Conservation (phyloP, 495 filamentous ascomycete species). For the Cetradonia linearis region DNA sequence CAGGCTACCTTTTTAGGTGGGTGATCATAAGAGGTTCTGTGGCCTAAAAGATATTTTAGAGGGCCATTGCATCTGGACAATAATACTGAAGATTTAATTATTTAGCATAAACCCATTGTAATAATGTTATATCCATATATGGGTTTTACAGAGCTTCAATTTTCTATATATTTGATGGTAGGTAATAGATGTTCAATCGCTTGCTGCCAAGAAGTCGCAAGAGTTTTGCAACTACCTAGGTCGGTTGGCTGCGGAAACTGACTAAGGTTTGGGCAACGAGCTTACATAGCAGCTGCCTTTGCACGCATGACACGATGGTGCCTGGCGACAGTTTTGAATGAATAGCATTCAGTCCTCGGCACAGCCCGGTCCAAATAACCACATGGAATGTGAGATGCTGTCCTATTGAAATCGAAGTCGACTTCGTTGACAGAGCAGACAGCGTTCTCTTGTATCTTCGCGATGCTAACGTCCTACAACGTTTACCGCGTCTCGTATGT, state of each 20-base stretch:
- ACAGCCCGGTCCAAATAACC: background rate
- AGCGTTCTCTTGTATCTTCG: background rate
- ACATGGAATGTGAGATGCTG: background rate
- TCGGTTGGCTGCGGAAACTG: background rate
- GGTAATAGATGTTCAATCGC: no score
- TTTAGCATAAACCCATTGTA: no score
- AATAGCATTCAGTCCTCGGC: background rate
- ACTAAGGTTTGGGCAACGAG: background rate
- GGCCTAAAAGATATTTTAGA: no score
- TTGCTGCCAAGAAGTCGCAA: no score
- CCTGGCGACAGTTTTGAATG: background rate
- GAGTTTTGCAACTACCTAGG: no score
- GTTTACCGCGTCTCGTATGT: background rate
- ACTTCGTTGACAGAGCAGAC: background rate
- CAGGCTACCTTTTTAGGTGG: no score
- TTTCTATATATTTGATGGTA: no score
- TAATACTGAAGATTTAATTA: no score
- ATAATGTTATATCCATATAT: no score
- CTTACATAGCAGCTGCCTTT: background rate
- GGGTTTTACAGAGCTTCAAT: no score
- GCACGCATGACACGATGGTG: background rate
- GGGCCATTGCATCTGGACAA: no score
- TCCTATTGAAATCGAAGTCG: background rate
- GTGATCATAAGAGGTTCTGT: no score
- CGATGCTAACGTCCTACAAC: background rate